Evolutionary conservation across 768 basidiomycete species (phyloP), one percentile per base, ranked within the genome.

Genomic region (Tephrocybe sp.): DNA sequence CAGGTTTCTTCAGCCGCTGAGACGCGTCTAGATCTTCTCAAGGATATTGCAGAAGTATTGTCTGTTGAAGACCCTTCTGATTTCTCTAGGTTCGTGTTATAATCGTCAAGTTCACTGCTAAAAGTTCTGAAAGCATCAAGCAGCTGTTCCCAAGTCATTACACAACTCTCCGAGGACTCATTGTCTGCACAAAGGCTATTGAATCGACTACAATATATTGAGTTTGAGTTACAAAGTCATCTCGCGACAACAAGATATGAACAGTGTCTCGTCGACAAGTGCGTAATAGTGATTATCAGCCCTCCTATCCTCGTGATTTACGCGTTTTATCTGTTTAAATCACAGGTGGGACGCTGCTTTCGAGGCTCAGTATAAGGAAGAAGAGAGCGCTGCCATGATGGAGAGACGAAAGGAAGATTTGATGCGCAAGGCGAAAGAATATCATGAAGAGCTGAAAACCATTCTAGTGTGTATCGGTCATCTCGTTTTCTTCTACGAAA

Each of bases 351-450:
- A 62, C 30, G 52, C 64, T 19, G 50, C 49, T 1, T 36, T 74
- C 3, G 57, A 57, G 6, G 50, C 61, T 9, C 66, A 66, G 4
- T 47, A 57, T 5, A 46, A 61, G 1, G 47, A 50, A 4, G 56
- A 56, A 4, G 69, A 71, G 36, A 66, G 52, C 10, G 49, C 64
- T 7, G 55, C 63, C 0, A 61, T 57, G 11, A 51, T 76, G 2
- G 73, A 75, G 41, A 64, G 72, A 24, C 65, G 68, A 1, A 71
- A 69, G 52, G 71, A 73, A n/a, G 64, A 62, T 4, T 50, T 76
- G n/a, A 49, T 69, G 1, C 67, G 68, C 29, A 79, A 75, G 50
- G 76, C 75, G 0, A 76, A 76, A 49, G 76, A 78, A 54, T 73
- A 75, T 50, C 72, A 73, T 54, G 63, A 64, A 37, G 69, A 73